Base-by-base conservation (phyloP, 2,329 filamentous ascomycete genomes). In the Lecanicillium sp. region DNA sequence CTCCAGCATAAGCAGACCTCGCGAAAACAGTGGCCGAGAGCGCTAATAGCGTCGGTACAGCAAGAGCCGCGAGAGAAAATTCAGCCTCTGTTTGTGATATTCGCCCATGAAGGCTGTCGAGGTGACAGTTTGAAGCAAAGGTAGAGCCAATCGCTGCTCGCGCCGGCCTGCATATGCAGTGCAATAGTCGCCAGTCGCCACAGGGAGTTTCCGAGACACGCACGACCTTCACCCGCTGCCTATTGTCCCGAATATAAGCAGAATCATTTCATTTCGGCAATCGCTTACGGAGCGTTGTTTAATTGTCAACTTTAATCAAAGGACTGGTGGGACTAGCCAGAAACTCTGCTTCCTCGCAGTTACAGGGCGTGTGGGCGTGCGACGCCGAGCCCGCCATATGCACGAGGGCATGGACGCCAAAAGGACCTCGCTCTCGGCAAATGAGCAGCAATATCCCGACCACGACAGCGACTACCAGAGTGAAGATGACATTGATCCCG, bases 381-480 rank as follows among this genome's bases (percentile, higher is more conserved):
- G 22, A 7, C 22, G 33, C 33, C 14, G 33, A 20, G n/a, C n/a
- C n/a, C n/a, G n/a, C n/a, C n/a, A n/a, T 6, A 41, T 41, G 38
- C 33, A 18, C 12, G 19, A 15, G 14, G 17, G 38, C 22, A 16
- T 33, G 20, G 33, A 40, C 16, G 14, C 35, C 35, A 45, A 48
- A 41, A 45, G 39, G 33, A 43, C 39, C 35, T 54, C 45, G 33
- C 47, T 44, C 37, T 39, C 48, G 29, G 52, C 48, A 45, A 54
- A 51, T 45, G 51, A 49, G 43, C 56, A 54, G 45, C 58, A 59
- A 42, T 54, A 46, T 34, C 51, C 51, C 46, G 56, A 67, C 37
- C 56, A 49, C 34, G 68, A 72, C 37, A 75, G 69, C 53, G 71
- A 73, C 51, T 68, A 68, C 39, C 62, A 67, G 36, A 73, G 69